Evolutionary conservation across 306 rosid species (phyloP).

Genomic region (Inga laurina): DNA sequence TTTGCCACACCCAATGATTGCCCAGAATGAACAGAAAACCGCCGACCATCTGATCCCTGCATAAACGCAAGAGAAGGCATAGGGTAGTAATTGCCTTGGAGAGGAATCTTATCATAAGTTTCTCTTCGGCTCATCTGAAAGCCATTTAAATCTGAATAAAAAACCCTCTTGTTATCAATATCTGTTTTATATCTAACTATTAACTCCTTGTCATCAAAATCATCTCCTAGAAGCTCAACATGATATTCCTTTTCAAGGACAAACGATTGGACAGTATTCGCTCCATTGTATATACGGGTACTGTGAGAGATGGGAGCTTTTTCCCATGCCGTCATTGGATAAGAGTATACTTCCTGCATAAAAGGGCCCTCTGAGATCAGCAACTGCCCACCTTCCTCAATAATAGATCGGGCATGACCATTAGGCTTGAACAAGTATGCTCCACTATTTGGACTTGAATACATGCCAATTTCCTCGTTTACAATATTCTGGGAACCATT

Average conservation of each 20-base stretch:
- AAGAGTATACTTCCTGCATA: constrained; percentile 87
- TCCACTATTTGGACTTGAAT: constrained; percentile 75
- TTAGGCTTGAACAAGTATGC: constrained; percentile 88
- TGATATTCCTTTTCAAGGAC: constrained; percentile 92
- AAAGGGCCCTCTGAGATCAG: constrained; percentile 76
- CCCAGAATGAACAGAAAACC: constrained; percentile 87
- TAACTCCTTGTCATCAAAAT: constrained; percentile 79
- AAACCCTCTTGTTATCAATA: constrained; percentile 71
- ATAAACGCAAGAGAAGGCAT: constrained; percentile 91
- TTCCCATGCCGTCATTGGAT: constrained; percentile 78
- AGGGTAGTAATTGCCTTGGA: constrained; percentile 97
- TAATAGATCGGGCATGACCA: constrained; percentile 72
- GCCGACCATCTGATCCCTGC: constrained; percentile 73
- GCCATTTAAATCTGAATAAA: constrained; percentile 91
- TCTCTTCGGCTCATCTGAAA: constrained; percentile 98
- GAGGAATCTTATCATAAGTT: constrained; percentile 86
- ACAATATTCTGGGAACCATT: constrained; percentile 52
- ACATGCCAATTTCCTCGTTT: constrained; percentile 85
- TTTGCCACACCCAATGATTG: constrained; percentile 94
- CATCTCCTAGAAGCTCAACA: constrained; percentile 71
- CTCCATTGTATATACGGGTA: constrained; percentile 79
- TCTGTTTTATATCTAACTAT: constrained; percentile 88
- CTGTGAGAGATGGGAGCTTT: constrained; percentile 83
- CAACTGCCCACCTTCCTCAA: constrained; percentile 67
- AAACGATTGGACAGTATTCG: constrained; percentile 67